A percentile compares a stretch with the other conserved stretches of the same genome.
Conservation (phyloP, 2,329 filamentous ascomycete genomes). For the Bipolaris gigantea region DNA sequence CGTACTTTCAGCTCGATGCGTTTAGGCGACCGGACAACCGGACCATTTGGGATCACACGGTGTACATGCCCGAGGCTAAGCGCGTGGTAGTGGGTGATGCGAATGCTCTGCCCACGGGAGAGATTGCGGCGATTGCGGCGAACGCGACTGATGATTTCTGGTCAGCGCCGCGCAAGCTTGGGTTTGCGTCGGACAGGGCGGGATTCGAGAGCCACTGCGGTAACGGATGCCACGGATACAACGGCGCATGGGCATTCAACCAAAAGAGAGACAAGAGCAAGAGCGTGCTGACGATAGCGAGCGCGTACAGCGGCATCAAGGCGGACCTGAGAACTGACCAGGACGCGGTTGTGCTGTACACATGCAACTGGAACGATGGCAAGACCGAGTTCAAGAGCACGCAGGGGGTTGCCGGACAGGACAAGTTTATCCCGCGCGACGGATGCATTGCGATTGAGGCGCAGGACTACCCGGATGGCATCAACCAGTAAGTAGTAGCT, state of each 20-base stretch:
- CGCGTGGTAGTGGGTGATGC: constrained; percentile 31
- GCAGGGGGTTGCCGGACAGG: constrained; percentile 31
- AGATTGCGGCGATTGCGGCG: constrained; percentile 30
- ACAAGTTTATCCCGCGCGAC: constrained; percentile 39
- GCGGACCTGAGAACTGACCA: constrained; percentile 38
- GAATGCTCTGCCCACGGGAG: constrained; percentile 39
- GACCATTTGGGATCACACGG: constrained; percentile 40
- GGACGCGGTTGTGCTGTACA: constrained; percentile 39
- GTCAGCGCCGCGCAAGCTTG: constrained; percentile 37
- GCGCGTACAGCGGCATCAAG: constrained; percentile 38
- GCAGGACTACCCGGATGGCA: constrained; percentile 41
- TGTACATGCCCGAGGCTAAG: constrained; percentile 36
- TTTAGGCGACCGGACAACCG: constrained; percentile 36
- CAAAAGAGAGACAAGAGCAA: constrained; percentile 25
- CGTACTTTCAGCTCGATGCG: constrained; percentile 43
- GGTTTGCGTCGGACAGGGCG: constrained; percentile 30
- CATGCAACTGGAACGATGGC: constrained; percentile 43
- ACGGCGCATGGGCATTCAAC: constrained; percentile 38
- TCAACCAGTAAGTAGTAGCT: constrained; percentile 39
- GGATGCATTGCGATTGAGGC: constrained; percentile 42
- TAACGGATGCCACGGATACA: constrained; percentile 42
- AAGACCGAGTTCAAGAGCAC: constrained; percentile 42
- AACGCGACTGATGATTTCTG: constrained; percentile 37
- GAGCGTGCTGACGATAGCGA: constrained; percentile 33
- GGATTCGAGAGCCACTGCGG: constrained; percentile 39